Conservation (phyloP, 2,329 filamentous ascomycete genomes). For the Orbilia javanica region DNA sequence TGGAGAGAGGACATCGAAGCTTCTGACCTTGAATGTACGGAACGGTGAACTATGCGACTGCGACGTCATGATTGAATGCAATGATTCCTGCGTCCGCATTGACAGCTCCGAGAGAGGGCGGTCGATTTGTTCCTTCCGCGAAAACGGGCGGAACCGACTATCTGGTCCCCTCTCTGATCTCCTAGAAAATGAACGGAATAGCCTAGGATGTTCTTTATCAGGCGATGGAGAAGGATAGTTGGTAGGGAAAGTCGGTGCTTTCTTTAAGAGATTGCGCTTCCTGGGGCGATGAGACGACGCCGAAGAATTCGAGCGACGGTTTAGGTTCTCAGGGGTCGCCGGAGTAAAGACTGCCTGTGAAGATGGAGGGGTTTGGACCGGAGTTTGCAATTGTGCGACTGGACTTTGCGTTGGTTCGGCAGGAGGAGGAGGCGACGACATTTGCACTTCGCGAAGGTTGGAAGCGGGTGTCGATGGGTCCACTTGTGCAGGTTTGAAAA, state of each 20-base stretch:
- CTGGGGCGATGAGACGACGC: constrained; percentile 60
- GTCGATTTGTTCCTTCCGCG: constrained; percentile 55
- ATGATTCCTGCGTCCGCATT: constrained; percentile 57
- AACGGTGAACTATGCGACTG: constrained; percentile 60
- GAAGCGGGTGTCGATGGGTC: constrained; percentile 37
- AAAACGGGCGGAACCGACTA: constrained; percentile 42
- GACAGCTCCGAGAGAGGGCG: constrained; percentile 59
- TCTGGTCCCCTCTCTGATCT: constrained; percentile 31
- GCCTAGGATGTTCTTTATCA: constrained; percentile 52
- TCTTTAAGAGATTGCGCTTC: constrained; percentile 52
- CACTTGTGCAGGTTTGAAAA: constrained; percentile 9
- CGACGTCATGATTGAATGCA: constrained; percentile 58
- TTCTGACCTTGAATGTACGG: constrained; percentile 79
- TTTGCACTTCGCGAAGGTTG: constrained; percentile 42
- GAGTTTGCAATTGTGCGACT: constrained; percentile 58
- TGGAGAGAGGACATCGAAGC: constrained; percentile 83
- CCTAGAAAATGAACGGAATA: constrained; percentile 51
- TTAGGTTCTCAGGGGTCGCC: constrained; percentile 47
- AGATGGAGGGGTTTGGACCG: constrained; percentile 55
- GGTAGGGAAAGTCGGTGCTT: constrained; percentile 51
- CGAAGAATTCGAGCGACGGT: constrained; percentile 60
- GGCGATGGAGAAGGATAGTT: constrained; percentile 54
- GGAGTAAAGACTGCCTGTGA: constrained; percentile 41
- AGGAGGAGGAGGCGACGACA: constrained; percentile 34
- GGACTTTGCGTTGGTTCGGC: constrained; percentile 52